Base-by-base conservation (phyloP, 352 stramenopile genomes). In the Elongisporangium anandrum region DNA sequence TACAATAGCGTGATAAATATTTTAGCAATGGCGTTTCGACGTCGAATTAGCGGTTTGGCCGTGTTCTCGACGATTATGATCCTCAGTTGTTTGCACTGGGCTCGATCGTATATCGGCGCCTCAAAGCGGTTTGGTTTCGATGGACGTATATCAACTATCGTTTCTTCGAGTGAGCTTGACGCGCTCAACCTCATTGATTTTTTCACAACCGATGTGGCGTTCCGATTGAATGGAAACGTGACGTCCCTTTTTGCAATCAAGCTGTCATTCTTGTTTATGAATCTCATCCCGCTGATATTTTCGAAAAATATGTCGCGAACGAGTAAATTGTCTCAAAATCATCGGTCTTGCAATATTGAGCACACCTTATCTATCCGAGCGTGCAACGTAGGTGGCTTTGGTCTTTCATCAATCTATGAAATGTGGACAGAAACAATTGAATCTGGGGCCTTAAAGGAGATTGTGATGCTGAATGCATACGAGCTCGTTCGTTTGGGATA, bases 1-100 rank as follows among this genome's bases (percentile, higher is more conserved):
- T 70, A 65, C 41, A 82, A 69, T 65, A 79, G 71, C 16, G 21
- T 82, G 50, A 56, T 81, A 52, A 84, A 87, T 55, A 60, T 80
- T 17, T 10, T 71, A 3, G 65, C 72, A 39, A 80, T 79, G 52
- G 53, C 74, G n/a, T 48, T 65, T 21, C 61, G 72, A 8, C 64
- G 63, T 0, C 72, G 72, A 8, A 60, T 78, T 12, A 65, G 59
- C 22, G 68, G 82, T 26, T 53, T 52, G 50, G 52, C 74, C 7
- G 77, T 83, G 52, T 60, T 64, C 0, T 52, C 59, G n/a, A 60
- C 52, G 16, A 6, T 65, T 20, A 3, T 60, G n/a, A 16, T 60
- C n/a, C 48, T 60, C 41, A 60, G 45, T 20, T 17, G 48, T 3
- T 39, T 59, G 59, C 59, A 65, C 59, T 60, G 48, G 13, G 6